Evolutionary conservation across 2,329 filamentous ascomycete species (phyloP).

Genomic region (Leptographium lundbergii): DNA sequence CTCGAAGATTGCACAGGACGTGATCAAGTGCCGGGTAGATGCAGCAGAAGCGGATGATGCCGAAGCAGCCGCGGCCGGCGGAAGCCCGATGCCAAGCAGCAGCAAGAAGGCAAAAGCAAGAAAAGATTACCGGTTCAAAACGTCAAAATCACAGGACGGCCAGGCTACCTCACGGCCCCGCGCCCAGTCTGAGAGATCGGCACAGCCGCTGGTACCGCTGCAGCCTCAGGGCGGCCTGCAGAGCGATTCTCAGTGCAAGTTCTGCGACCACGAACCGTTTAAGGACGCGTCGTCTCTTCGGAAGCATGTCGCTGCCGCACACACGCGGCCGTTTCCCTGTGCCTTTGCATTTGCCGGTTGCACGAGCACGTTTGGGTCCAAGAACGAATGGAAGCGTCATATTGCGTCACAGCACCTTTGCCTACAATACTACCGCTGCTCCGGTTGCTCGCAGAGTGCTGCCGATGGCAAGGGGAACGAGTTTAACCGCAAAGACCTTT

Average conservation of each 20-base stretch:
- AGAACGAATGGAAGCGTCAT: constrained; percentile 97
- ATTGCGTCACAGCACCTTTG: constrained; percentile 82
- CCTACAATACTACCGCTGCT: constrained; percentile 51
- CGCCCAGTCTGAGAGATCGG: constrained; percentile 1
- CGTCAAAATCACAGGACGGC: constrained; percentile 4
- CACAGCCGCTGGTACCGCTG: constrained; percentile 4
- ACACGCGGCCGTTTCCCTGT: constrained; percentile 68
- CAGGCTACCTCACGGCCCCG: constrained; percentile 1
- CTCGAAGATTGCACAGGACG: constrained; percentile 9
- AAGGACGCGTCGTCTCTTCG: constrained; percentile 53
- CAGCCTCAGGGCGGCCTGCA: constrained; percentile 28
- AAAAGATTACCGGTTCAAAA: constrained; percentile 9
- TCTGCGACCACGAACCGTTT: constrained; percentile 52
- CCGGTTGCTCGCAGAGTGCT: constrained; percentile 41
- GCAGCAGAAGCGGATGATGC: constrained; percentile 3
- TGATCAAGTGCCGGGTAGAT: constrained; percentile 7
- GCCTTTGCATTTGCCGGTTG: constrained; percentile 80
- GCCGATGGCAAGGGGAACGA: constrained; percentile 48
- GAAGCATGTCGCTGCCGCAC: constrained; percentile 55
- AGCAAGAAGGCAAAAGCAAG: constrained; percentile 3
- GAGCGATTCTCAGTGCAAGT: constrained; percentile 47
- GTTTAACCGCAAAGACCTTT: constrained; percentile 93
- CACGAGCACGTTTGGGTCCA: constrained; percentile 70
- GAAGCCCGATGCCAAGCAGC: not conserved
- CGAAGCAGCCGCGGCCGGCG: not conserved